A percentile compares a stretch with the other conserved stretches of the same genome.
Conservation (phyloP, 805 yeast genomes). For the Starmerella kuoi region DNA sequence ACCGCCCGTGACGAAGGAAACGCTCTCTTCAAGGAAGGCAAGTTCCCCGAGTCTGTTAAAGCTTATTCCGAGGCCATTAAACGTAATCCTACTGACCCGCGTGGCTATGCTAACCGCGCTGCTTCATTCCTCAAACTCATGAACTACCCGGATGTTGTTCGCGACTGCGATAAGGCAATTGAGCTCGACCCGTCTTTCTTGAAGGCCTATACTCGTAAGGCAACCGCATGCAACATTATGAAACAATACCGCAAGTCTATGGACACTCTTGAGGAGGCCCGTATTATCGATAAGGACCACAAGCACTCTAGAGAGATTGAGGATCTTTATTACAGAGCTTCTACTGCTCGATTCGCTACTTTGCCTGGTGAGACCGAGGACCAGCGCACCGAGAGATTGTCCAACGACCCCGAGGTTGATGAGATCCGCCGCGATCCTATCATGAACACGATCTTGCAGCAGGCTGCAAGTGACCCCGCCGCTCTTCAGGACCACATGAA, state of each 20-base stretch:
- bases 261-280: slow-evolving; percentile 70
- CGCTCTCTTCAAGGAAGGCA: slow-evolving; percentile 74
- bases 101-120: slow-evolving; percentile 96
- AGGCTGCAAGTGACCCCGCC: slow-evolving; percentile 90
- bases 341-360: slow-evolving; percentile 62
- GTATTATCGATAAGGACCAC: slow-evolving; percentile 55
- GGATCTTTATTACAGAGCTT: slow-evolving; percentile 64
- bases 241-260: slow-evolving; percentile 72
- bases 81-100: slow-evolving; percentile 92
- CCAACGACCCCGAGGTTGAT: slow-evolving; percentile 88
- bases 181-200: slow-evolving; percentile 76
- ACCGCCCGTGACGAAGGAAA: slow-evolving; percentile 90
- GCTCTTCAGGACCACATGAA: slow-evolving; percentile 96
- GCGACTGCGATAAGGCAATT: slow-evolving; percentile 84
- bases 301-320: slow-evolving; percentile 66
- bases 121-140: slow-evolving; percentile 88
- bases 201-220: slow-evolving; percentile 94
- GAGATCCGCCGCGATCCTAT: slow-evolving; percentile 90
- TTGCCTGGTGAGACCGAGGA: slow-evolving; percentile 85
- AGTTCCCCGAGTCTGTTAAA: slow-evolving; percentile 94
- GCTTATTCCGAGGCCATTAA: slow-evolving; percentile 91
- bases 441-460: slow-evolving; percentile 87
- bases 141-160: slow-evolving; percentile 94
- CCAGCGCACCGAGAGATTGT: slow-evolving; percentile 80
- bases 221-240: slow-evolving; percentile 83